Evolutionary conservation across 1,284 basidiomycete species (phyloP), one percentile per base, ranked within the genome.

Genomic region (Microbotryomycetes sp.): DNA sequence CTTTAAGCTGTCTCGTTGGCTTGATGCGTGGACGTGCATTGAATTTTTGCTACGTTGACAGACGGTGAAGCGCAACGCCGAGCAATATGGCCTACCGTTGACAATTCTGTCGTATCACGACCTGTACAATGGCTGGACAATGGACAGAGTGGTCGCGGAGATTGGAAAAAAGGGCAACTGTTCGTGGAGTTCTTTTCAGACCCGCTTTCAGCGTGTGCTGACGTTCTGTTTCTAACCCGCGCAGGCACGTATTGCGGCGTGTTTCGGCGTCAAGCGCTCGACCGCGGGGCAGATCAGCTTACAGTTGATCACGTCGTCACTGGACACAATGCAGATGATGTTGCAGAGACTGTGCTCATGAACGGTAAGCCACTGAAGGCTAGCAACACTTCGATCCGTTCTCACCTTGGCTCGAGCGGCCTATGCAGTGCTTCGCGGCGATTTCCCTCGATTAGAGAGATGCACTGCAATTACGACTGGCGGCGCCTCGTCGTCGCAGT

Each of bases 121-220:
- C 71, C 81, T 98, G 5, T 99, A 98, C 70, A 61, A 62, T 50
- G 94, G 94, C 15, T 98, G 96, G 96, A 98, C 94, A 1, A 99
- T 99, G 94, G 94, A 99, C 73, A 82, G 85, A 21, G 91, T 99
- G 58, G 96, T 99, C 35, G 82, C 85, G 26, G 86, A 92, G 73
- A 85, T 97, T 26, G 94, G 94, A n/a, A 85, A 85, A 76, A 94
- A 93, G 80, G 97, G 97, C 73, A 99, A 98, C 72, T 99, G 94
- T 77, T 58, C 56, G 76, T 67, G 9, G 18, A 16, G 24, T n/a
- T 53, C 29, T 6, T 1, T 41, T 7, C 11, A 18, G 27, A 7
- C 31, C 18, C 3, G 27, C n/a, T 41, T 23, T 16, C 35, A 23
- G 1, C 52, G 48, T 45, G 26, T 4, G 2, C 28, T 6, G 16